phyloP scores from a whole-genome alignment of 345 rosid species.

The Acer negundo region DNA sequence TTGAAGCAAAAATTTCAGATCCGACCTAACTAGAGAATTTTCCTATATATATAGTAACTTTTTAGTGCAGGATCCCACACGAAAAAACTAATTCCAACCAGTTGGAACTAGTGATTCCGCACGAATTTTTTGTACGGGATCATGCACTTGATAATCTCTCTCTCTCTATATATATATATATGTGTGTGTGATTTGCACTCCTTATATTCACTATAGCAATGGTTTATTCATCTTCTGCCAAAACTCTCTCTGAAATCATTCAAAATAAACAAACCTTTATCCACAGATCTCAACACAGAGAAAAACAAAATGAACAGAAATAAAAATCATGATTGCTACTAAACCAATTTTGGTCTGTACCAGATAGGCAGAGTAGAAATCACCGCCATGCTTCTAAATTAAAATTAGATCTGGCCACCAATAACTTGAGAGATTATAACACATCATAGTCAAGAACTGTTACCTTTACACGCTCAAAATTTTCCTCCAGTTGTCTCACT shows the following conservation, averaged over 20 bases:
- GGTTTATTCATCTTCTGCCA: background rate
- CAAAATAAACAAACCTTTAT: background rate
- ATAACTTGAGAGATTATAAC: background rate
- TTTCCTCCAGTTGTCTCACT: constrained; percentile 89
- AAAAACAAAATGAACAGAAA: background rate
- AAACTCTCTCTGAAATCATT: background rate
- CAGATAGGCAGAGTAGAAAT: background rate
- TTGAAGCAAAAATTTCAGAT: too few species aligned
- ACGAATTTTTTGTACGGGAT: too few species aligned
- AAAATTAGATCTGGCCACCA: background rate
- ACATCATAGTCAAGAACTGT: constrained; percentile 10
- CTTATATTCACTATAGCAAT: background rate
- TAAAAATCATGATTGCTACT: background rate
- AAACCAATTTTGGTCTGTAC: background rate
- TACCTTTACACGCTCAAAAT: constrained; percentile 86
- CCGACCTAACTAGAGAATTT: too few species aligned
- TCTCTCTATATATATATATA: too few species aligned
- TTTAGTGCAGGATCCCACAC: too few species aligned
- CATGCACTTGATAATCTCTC: too few species aligned
- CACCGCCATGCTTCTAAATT: background rate
- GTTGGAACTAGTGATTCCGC: too few species aligned
- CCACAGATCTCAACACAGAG: background rate
- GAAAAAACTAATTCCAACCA: too few species aligned
- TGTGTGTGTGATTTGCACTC: background rate
- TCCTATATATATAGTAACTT: too few species aligned